Base-by-base conservation (phyloP, 768 basidiomycete species). In the Collybia sp. region DNA sequence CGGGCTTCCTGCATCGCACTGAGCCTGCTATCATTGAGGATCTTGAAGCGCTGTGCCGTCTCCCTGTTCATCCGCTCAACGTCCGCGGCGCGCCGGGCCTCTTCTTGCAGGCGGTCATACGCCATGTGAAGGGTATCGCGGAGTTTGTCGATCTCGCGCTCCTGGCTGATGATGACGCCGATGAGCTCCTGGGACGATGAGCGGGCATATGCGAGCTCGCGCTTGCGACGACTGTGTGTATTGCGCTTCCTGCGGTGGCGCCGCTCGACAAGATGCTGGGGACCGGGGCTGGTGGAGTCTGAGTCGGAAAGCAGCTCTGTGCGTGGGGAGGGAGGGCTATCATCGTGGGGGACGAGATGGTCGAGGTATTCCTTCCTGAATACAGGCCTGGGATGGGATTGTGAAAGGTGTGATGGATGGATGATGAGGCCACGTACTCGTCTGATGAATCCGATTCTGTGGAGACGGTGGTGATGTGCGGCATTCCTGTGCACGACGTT, bases 1-100 rank as follows among this genome's bases (percentile, higher is more conserved):
- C 57, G 43, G 2, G 68, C 71, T 17, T 69, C 65, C 40, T 63
- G 59, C 43, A 73, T 63, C 1, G 69, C 72, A 30, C 58, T 38
- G 9, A 69, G 41, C 35, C 63, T 59, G 13, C 57, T 65, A 38
- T 70, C 69, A 36, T 68, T 69, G 19, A 76, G 51, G 11, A 61
- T 35, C 12, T 57, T 62, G 34, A 69, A 64, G 8, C 61, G 62
- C 35, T 66, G 59, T 8, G 63, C 52, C 5, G 61, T 59, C 33
- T 71, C 67, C 19, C 53, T 48, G 32, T 63, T 63, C 16, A 53
- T 56, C 10, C 63, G 62, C 46, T 73, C 69, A 6, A 69, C 54
- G 2, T 67, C 62, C 9, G 58, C 51, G 3, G 63, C 66, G 19
- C 69, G 61, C 31, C 58, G 53, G n/a, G 66, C 47, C 45, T 72